A percentile compares a stretch with the other conserved stretches of the same genome.
Conservation (phyloP, 2,329 filamentous ascomycete species). For the Trichoderma polysporum region DNA sequence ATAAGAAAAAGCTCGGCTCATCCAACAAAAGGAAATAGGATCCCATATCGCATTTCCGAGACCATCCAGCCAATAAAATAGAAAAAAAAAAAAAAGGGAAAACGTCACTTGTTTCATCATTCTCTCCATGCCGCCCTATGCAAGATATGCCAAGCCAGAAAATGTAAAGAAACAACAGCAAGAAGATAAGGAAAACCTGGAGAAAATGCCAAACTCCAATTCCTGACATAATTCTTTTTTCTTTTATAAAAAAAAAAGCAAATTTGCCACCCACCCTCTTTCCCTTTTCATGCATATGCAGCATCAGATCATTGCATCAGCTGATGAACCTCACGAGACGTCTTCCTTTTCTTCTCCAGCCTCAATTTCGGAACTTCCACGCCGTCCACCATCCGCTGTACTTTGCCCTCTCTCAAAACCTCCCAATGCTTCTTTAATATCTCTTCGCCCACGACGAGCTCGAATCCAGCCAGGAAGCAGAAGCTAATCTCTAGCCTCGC, state of each 20-base stretch:
- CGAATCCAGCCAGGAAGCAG: constrained; percentile 82
- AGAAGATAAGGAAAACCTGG: background rate
- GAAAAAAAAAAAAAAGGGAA: background rate
- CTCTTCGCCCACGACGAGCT: constrained; percentile 58
- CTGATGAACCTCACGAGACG: constrained; percentile 3
- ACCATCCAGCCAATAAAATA: background rate
- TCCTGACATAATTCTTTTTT: no score
- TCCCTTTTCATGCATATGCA: background rate
- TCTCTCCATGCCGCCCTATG: background rate
- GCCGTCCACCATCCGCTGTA: constrained; percentile 28
- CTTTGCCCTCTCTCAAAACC: constrained; percentile 33
- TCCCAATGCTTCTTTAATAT: constrained; percentile 36
- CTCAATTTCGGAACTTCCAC: constrained; percentile 33
- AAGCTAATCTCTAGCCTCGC: constrained; percentile 85
- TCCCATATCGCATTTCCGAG: background rate
- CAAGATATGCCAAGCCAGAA: background rate
- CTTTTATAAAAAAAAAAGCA: background rate
- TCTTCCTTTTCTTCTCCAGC: constrained; percentile 12
- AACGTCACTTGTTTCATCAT: background rate
- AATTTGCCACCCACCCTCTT: background rate
- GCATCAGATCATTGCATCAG: background rate
- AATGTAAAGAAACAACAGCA: background rate
- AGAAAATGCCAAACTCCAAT: background rate
- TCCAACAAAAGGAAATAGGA: background rate
- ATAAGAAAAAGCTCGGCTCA: background rate